phyloP scores from a whole-genome alignment of 768 basidiomycete genomes.

The Tylopilus intermedius region DNA sequence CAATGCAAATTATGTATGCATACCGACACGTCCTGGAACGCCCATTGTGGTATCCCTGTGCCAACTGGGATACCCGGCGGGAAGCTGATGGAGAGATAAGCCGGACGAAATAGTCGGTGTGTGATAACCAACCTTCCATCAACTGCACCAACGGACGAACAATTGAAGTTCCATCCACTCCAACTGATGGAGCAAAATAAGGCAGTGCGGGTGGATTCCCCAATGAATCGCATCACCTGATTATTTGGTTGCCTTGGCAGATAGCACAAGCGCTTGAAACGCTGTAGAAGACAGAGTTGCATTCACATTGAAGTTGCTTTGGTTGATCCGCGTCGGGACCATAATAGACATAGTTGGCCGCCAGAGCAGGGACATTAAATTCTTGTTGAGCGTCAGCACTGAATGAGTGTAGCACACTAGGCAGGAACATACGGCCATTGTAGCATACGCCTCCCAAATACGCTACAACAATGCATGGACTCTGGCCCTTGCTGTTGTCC shows the following conservation, averaged over 20 bases:
- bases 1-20: constrained; percentile 11
- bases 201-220: neutral
- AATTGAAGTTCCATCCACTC: constrained; percentile 47
- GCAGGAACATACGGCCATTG: constrained; percentile 35
- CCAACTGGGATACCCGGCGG: constrained; percentile 43
- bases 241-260: constrained; percentile 45
- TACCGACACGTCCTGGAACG: constrained; percentile 33
- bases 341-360: constrained; percentile 25
- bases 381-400: constrained; percentile 26
- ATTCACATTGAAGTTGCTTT: constrained; percentile 38
- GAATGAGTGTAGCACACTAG: constrained; percentile 3
- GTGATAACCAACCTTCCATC: constrained; percentile 19
- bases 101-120: neutral
- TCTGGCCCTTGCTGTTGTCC: constrained; percentile 42
- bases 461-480: constrained; percentile 42
- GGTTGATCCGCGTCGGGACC: constrained; percentile 28
- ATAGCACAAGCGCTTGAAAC: constrained; percentile 52
- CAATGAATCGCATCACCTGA: constrained; percentile 26
- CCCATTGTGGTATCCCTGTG: constrained; percentile 22
- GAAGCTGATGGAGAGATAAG: constrained; percentile 33
- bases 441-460: constrained; percentile 40
- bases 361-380: constrained; percentile 36
- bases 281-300: constrained; percentile 53
- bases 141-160: constrained; percentile 31
- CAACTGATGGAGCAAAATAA: constrained; percentile 35